Percentiles rank a stretch among this genome's conserved stretches.
Evolutionary conservation across 352 stramenopile species (phyloP).

Genomic region (Pythium brassicae): DNA sequence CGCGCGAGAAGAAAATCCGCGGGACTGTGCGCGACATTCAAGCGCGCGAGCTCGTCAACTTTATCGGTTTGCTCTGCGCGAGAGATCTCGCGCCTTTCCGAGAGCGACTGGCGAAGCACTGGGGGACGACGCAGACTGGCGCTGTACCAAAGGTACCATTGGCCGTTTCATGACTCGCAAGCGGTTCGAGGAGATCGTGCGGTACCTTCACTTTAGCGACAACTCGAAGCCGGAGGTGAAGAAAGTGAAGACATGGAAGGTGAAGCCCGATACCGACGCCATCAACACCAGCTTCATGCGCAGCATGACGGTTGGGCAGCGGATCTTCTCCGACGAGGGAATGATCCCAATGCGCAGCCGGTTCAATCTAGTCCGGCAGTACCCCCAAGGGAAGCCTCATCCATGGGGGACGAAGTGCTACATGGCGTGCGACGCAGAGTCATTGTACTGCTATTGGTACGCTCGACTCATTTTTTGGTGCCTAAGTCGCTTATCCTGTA

Average conservation of each 20-base stretch:
- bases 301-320: neutral
- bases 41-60: neutral
- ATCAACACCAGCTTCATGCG: neutral
- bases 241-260: slow-evolving; percentile 2
- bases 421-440: slow-evolving; percentile 14
- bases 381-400: slow-evolving; percentile 15
- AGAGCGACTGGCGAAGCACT: neutral
- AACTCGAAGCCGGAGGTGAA: neutral
- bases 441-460: slow-evolving; percentile 7
- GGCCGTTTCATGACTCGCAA: neutral
- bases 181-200: neutral
- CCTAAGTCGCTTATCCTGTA: neutral
- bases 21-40: neutral
- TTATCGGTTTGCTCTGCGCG: neutral
- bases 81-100: too few relatives aligned
- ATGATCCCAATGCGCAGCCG: slow-evolving; percentile 16
- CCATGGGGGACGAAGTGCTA: slow-evolving; percentile 24
- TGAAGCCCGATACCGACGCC: neutral
- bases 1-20: neutral
- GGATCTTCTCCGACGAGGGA: slow-evolving; percentile 15
- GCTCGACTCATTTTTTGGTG: slow-evolving; percentile 1
- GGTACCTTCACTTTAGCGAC: neutral
- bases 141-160: neutral
- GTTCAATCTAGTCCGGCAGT: slow-evolving; percentile 1
- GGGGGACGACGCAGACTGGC: neutral